These are phyloP conservation scores for Cadophora malorum DNA, from an alignment of 2,329 filamentous ascomycete genomes.

Conservation along the genomic window DNA sequence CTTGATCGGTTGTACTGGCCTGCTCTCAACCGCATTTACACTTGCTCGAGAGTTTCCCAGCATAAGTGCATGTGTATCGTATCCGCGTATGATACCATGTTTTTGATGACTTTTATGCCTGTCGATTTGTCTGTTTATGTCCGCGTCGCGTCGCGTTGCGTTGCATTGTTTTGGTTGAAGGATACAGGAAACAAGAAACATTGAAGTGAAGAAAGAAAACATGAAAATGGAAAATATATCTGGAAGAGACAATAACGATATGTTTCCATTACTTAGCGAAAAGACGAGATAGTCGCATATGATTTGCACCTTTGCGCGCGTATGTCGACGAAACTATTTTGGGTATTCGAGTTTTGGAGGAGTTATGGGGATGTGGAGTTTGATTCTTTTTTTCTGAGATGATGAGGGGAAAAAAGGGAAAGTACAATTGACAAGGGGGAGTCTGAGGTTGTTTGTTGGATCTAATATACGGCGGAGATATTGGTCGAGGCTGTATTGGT, in stretches of 20 bases:
- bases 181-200: not conserved
- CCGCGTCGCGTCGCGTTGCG: not conserved
- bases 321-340: not conserved
- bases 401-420: not conserved
- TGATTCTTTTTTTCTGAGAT: not conserved
- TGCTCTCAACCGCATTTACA: not conserved
- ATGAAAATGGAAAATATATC: not conserved
- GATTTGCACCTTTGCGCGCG: not conserved
- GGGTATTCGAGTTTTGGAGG: not conserved
- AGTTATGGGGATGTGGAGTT: slow-evolving; percentile 1
- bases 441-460: slow-evolving; percentile 38
- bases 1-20: slow-evolving; percentile 4
- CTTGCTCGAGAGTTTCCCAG: not conserved
- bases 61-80: not conserved
- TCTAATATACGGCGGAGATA: slow-evolving; percentile 8
- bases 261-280: not conserved
- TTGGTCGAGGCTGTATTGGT: slow-evolving; percentile 1
- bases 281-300: not conserved
- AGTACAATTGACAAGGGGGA: not conserved
- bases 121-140: not conserved
- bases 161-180: too few relatives aligned
- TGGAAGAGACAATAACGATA: not conserved
- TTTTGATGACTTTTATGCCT: not conserved
- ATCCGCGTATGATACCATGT: not conserved
- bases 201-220: not conserved